A percentile compares a stretch with the other conserved stretches of the same genome.
phyloP scores from a whole-genome alignment of 2,329 filamentous ascomycete species.

The Gnomoniopsis smithogilvyi region DNA sequence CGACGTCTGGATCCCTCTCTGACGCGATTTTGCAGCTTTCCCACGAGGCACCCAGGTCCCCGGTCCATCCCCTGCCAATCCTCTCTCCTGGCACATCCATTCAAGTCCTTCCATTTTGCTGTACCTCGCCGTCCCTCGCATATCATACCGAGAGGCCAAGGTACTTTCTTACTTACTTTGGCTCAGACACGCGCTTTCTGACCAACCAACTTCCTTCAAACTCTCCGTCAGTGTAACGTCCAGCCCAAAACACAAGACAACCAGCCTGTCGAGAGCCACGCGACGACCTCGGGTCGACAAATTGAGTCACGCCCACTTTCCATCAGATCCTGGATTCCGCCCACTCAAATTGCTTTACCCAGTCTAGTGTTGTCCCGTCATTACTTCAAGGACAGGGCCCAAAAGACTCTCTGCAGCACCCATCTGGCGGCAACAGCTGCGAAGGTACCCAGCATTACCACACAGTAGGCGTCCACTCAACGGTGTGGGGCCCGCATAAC shows the following conservation, averaged over 20 bases:
- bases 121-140: constrained; percentile 10
- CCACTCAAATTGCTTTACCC: constrained; percentile 8
- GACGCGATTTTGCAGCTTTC: constrained; percentile 36
- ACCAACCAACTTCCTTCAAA: constrained; percentile 12
- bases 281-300: constrained; percentile 11
- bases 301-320: constrained; percentile 10
- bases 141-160: not conserved
- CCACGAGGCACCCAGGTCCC: constrained; percentile 24
- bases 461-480: constrained; percentile 26
- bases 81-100: constrained; percentile 18
- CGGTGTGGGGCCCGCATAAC: constrained; percentile 33
- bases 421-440: constrained; percentile 25
- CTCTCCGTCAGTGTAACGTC: constrained; percentile 16
- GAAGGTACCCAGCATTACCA: constrained; percentile 22
- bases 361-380: constrained; percentile 7
- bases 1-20: constrained; percentile 25
- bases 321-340: not conserved
- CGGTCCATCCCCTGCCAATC: constrained; percentile 26
- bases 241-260: constrained; percentile 12
- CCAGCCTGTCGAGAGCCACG: constrained; percentile 12
- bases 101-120: not conserved
- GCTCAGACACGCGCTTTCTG: constrained; percentile 5
- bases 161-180: constrained; percentile 7
- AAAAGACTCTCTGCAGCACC: constrained; percentile 25
- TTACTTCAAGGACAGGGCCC: constrained; percentile 12